Percentiles rank a stretch among this genome's conserved stretches.
Evolutionary conservation across 1,139 yeast species (phyloP).

Genomic region (Kluyveromyces sp.): DNA sequence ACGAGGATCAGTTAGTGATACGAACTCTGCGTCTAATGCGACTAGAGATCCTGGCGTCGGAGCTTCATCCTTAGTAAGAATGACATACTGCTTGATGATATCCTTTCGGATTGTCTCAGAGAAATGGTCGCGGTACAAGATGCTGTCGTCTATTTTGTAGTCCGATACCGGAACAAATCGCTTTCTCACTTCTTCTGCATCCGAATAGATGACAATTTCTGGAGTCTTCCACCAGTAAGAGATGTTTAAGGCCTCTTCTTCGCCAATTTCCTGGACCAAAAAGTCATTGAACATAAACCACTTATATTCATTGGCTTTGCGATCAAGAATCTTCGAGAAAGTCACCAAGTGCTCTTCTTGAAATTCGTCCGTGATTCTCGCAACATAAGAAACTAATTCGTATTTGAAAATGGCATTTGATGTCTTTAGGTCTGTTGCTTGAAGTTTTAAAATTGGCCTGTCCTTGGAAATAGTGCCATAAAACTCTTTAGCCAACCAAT

Average conservation of each 20-base stretch:
- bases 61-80: conserved; percentile 60
- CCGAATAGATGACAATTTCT: conserved; percentile 61
- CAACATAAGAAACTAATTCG: conserved; percentile 61
- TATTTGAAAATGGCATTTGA: conserved; percentile 37
- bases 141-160: conserved; percentile 47
- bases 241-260: conserved; percentile 60
- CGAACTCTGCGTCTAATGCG: conserved; percentile 97
- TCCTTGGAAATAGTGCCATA: conserved; percentile 40
- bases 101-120: conserved; percentile 62
- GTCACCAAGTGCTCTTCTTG: conserved; percentile 55
- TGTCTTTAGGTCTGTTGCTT: conserved; percentile 33
- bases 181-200: conserved; percentile 32
- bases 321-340: conserved; percentile 43
- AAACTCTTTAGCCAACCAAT: conserved; percentile 60
- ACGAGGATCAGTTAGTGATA: conserved; percentile 70
- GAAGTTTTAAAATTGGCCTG: conserved; percentile 37
- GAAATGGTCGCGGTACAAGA: conserved; percentile 70
- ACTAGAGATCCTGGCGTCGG: conserved; percentile 70
- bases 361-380: conserved; percentile 55
- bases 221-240: conserved; percentile 79
- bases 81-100: conserved; percentile 53
- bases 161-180: conserved; percentile 37
- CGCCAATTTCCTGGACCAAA: conserved; percentile 70
- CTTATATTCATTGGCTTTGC: conserved; percentile 26
- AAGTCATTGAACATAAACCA: conserved; percentile 94